Base-by-base conservation (phyloP, 768 basidiomycete genomes). In the Boletellus ananiceps region DNA sequence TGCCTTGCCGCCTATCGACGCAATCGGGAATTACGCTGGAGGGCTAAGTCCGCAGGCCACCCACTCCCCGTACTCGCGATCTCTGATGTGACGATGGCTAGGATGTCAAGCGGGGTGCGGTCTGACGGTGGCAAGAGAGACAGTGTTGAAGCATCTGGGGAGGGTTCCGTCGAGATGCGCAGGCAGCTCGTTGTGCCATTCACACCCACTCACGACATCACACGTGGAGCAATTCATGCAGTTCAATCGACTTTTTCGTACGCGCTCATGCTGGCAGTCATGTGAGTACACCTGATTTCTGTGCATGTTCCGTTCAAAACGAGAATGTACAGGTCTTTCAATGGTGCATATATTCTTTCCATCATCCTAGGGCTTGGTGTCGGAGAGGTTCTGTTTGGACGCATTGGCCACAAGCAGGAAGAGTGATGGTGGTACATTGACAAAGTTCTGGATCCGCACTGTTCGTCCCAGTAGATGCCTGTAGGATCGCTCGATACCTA, bases 241-340 rank as follows among this genome's bases (percentile, higher is more conserved):
- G 49, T 82, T 16, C 88, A 91, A 50, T 73, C 81, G 36, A 65
- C 81, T 18, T 58, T 93, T 18, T 70, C 69, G 21, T 94, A 89
- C 57, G 56, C 74, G 5, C 76, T 94, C 49, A 94, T 95, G 92
- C 66, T 92, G 62, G 81, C 79, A 8, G 75, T 88, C 58, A 91
- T 92, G 88, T 90, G 66, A 68, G 83, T 38, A 32, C 8, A 18
- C 18, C 39, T 40, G 9, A 12, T 15, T 15, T 16, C 35, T 52
- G 27, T 34, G 44, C 12, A 40, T 9, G 23, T 40, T 29, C 21
- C 3, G 32, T 35, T 59, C 29, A 36, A 55, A 61, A 19, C 40
- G 19, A 45, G 34, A 33, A 9, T 53, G 39, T 54, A 47, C 60
- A 94, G 91, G 93, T 87, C 87, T 6, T 93, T 87, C 69, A 83